Base-by-base conservation (phyloP, 73 alveolate genomes). In the Paraurostyla sp. region DNA sequence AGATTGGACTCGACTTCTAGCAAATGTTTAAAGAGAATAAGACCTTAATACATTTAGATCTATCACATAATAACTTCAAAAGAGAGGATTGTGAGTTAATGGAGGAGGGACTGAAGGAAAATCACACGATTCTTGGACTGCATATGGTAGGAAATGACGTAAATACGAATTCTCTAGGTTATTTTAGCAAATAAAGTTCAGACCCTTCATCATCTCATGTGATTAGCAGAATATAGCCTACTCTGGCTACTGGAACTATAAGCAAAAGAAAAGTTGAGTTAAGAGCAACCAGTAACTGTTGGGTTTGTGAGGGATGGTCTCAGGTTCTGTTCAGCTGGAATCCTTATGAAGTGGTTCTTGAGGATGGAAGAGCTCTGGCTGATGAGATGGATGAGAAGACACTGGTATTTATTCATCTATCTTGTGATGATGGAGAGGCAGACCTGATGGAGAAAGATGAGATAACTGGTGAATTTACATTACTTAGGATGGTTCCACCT, bases 301-400 rank as follows among this genome's bases (percentile, higher is more conserved):
- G 98, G 98, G 93, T 95, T 23, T 95, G 98, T 60, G 98, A 95
- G 65, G 95, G 98, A 4, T 95, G 97, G 98, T 54, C 91, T 32
- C 91, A 88, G 71, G 73, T 93, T 2, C 71, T 38, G 45, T 92
- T 95, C 59, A 76, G 71, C 15, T 50, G 92, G 96, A 96, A 92
- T 46, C 69, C 90, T 88, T 2, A 91, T 85, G 59, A 83, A 6
- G 38, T 82, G 48, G 58, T 48, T 41, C n/a, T 78, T 4, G 42
- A 45, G 36, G 65, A 73, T 49, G 85, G 78, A 13, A 78, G 56
- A 4, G 11, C 11, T 0, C 32, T 69, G 0, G 18, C 27, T 46
- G 86, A 73, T 25, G 65, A 73, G 13, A 48, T 48, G 35, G 86
- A 42, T 23, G 90, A 76, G 22, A 69, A 58, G 16, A 94, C 91